Base-by-base conservation (phyloP, 2,329 filamentous ascomycete species). In the Fusarium scirpi region DNA sequence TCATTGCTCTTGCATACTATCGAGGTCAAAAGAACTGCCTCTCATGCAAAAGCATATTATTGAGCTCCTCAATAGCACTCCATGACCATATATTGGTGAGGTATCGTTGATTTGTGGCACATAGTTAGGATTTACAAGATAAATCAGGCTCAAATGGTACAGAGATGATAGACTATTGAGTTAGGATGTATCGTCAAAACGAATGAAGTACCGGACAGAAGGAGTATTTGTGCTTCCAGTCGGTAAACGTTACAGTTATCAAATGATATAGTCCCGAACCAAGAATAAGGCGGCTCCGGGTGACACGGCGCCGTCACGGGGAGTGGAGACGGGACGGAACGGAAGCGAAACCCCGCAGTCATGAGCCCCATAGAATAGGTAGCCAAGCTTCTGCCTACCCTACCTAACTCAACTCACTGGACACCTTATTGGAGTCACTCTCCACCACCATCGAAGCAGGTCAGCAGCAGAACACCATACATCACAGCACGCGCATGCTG, bases 331-430 rank as follows among this genome's bases (percentile, higher is more conserved):
- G 30, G 24, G 32, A 38, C 59, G 52, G 43, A 41, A 53, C 59
- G 58, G 53, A 44, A 57, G 51, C 63, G 49, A 51, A 58, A 57
- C 63, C 49, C 60, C 52, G 52, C 69, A 70, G 57, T 52, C 68
- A 58, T 70, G 68, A 53, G 56, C 68, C 48, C 68, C 58, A 71
- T 57, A 45, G 34, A 25, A 63, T 54, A 69, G 34, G 61, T 30
- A 13, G 49, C 69, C 53, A 57, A 41, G 45, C 61, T 57, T 48
- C 34, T 63, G 58, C 41, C 56, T 27, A n/a, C 49, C 49, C 13
- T 20, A 52, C 32, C 32, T 16, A 52, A 52, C 30, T 52, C 16
- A 56, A 57, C 54, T 64, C 44, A 25, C 24, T 24, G 24, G 3
- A 24, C 40, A 40, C 25, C 29, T 61, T 61, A 32, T 54, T 51